phyloP scores from a whole-genome alignment of 2,329 filamentous ascomycete genomes.

The Chaetomium strumarium region DNA sequence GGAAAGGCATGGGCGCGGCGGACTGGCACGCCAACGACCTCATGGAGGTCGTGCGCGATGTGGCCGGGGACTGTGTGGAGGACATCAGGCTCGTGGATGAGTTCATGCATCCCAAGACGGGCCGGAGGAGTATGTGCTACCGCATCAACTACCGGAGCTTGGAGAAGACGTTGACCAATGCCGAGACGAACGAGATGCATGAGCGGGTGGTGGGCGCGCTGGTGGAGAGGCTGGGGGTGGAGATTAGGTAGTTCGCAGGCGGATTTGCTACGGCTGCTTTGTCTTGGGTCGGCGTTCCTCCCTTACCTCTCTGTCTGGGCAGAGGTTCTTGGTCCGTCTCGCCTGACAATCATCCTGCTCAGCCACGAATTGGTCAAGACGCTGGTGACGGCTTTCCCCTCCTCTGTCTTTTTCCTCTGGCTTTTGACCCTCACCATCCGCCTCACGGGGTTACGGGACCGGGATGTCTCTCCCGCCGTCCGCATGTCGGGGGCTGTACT shows the following conservation, averaged over 20 bases:
- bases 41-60: conserved; percentile 86
- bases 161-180: conserved; percentile 81
- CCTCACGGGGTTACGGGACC: not conserved
- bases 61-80: conserved; percentile 79
- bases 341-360: not conserved
- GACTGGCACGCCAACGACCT: conserved; percentile 91
- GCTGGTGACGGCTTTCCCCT: conserved; percentile 4
- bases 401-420: not conserved
- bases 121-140: conserved; percentile 81
- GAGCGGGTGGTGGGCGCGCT: conserved; percentile 58
- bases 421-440: not conserved
- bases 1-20: conserved; percentile 32
- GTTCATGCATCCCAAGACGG: conserved; percentile 82
- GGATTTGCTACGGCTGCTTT: not conserved
- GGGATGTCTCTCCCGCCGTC: conserved; percentile 3
- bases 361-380: conserved; percentile 12
- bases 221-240: conserved; percentile 67
- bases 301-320: not conserved
- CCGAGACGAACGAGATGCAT: conserved; percentile 74
- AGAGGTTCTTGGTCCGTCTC: not conserved
- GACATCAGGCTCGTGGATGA: conserved; percentile 80
- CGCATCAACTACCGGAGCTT: conserved; percentile 89
- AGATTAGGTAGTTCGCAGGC: conserved; percentile 54
- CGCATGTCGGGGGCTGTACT: conserved; percentile 6
- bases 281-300: not conserved